Evolutionary conservation across 169 alveolate species (phyloP).

Genomic region (Plasmodium vivax): DNA sequence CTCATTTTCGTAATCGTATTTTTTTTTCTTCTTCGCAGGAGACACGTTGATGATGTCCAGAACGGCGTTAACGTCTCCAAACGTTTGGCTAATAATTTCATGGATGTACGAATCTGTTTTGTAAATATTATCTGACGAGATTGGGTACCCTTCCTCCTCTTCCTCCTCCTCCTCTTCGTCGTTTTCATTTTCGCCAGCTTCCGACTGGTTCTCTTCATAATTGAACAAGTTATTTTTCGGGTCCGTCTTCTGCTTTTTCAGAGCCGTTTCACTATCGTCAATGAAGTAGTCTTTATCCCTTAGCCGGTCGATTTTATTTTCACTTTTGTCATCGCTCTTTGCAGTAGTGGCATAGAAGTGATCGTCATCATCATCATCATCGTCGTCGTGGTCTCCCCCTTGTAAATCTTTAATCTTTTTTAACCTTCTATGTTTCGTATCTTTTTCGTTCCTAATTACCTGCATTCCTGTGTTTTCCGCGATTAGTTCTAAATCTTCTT

Average conservation of each 20-base stretch:
- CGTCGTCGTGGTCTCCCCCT: constrained; percentile 75
- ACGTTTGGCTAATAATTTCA: constrained; percentile 58
- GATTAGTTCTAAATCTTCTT: constrained; percentile 83
- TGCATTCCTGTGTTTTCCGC: constrained; percentile 85
- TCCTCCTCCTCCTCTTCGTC: constrained; percentile 19
- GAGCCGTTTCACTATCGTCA: constrained; percentile 56
- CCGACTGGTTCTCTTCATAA: constrained; percentile 36
- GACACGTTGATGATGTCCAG: constrained; percentile 62
- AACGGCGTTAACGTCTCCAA: constrained; percentile 69
- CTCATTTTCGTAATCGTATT: constrained; percentile 72
- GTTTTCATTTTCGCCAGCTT: constrained; percentile 22
- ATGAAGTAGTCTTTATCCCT: constrained; percentile 48
- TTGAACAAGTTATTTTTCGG: constrained; percentile 17
- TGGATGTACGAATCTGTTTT: constrained; percentile 49
- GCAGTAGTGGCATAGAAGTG: constrained; percentile 68
- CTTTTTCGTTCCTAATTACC: constrained; percentile 78
- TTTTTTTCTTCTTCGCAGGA: constrained; percentile 55
- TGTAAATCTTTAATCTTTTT: constrained; percentile 74
- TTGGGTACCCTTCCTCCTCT: constrained; percentile 20
- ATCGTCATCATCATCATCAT: constrained; percentile 51
- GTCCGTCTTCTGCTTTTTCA: constrained; percentile 42
- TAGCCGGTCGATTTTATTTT: constrained; percentile 31
- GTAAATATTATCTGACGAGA: constrained; percentile 16
- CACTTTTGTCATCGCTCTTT: constrained; percentile 63
- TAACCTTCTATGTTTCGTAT: constrained; percentile 73